Conservation (phyloP, 2,329 filamentous ascomycete genomes). For the Ceratocystis cacaofunesta region DNA sequence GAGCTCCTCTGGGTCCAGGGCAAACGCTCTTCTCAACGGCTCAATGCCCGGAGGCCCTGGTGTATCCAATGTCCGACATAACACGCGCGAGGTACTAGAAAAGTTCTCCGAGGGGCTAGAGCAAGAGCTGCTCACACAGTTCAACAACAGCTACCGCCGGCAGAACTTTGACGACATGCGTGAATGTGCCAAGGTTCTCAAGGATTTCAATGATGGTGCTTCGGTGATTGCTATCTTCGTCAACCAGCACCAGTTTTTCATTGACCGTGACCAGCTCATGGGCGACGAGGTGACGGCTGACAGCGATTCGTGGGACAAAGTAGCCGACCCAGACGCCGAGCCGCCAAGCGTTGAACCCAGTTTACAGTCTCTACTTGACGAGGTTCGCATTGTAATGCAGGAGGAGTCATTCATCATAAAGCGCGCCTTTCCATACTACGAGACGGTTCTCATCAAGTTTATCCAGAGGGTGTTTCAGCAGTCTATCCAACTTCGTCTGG, state of each 20-base stretch:
- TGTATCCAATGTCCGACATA: constrained; percentile 30
- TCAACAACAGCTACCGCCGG: constrained; percentile 89
- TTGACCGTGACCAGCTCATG: constrained; percentile 83
- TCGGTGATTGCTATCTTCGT: constrained; percentile 94
- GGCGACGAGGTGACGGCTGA: constrained; percentile 70
- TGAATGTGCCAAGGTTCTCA: constrained; percentile 83
- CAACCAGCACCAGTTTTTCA: constrained; percentile 99
- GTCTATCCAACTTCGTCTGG: constrained; percentile 87
- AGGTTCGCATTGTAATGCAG: constrained; percentile 89
- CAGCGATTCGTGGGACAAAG: constrained; percentile 68
- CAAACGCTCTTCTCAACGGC: constrained; percentile 37
- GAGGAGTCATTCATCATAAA: constrained; percentile 97
- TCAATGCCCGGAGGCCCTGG: constrained; percentile 21
- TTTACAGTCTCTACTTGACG: constrained; percentile 79
- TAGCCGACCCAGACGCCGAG: constrained; percentile 88
- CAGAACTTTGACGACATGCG: constrained; percentile 98
- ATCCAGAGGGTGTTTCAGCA: constrained; percentile 94
- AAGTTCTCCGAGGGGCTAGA: constrained; percentile 93
- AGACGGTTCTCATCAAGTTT: constrained; percentile 84
- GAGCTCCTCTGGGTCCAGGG: constrained; percentile 48
- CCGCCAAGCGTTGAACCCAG: constrained; percentile 84
- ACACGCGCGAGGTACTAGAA: constrained; percentile 81
- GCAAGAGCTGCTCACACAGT: constrained; percentile 87
- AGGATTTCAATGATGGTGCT: constrained; percentile 90
- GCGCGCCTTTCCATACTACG: constrained; percentile 87